Evolutionary conservation across 306 rosid species (phyloP).

Genomic region (Vigna trinervia): DNA sequence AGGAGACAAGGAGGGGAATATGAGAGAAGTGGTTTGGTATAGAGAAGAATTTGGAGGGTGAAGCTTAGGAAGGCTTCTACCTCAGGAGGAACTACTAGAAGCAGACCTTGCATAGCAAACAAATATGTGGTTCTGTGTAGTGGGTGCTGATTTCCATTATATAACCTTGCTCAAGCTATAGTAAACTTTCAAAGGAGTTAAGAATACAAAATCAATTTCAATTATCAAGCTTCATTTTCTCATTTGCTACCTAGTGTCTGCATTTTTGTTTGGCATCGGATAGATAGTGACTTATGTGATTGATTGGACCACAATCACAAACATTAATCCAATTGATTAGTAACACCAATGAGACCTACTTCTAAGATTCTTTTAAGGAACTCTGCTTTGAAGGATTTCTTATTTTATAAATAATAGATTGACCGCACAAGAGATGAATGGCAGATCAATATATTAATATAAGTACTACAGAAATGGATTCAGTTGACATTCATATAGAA

Average conservation of each 20-base stretch:
- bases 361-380: background rate
- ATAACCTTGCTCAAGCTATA: constrained; percentile 20
- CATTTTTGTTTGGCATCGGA: background rate
- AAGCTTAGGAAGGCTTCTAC: constrained; percentile 10
- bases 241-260: constrained; percentile 20
- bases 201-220: constrained; percentile 8
- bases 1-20: background rate
- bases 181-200: constrained; percentile 10
- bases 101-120: background rate
- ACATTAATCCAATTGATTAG: constrained; percentile 21
- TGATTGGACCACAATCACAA: background rate
- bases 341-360: constrained; percentile 1
- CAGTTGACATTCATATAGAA: constrained; percentile 6
- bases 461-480: background rate
- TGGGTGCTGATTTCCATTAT: background rate
- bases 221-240: background rate
- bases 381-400: constrained; percentile 9
- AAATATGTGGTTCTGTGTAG: background rate
- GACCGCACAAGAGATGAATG: constrained; percentile 2
- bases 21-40: background rate
- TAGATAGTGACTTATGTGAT: no score
- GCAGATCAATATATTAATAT: background rate
- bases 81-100: background rate
- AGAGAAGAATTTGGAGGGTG: background rate
- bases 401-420: background rate